Conservation (phyloP, 2,329 filamentous ascomycete genomes). For the Cercospora zeae-maydis region DNA sequence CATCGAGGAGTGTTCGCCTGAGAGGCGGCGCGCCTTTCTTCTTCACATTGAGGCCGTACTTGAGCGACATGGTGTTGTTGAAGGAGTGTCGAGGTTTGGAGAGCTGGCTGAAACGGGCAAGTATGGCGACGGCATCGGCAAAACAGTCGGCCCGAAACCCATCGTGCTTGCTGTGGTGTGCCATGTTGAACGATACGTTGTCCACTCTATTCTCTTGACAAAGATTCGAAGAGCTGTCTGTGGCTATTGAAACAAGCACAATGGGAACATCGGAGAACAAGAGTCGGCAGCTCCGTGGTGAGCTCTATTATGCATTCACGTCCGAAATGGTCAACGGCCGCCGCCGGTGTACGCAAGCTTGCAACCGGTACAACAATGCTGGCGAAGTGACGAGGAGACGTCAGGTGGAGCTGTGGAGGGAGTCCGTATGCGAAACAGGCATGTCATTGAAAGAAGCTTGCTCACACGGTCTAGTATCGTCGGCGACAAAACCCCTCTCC, state of each 20-base stretch:
- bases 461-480: constrained; percentile 52
- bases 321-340: constrained; percentile 65
- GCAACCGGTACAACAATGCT: constrained; percentile 60
- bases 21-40: constrained; percentile 27
- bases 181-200: background rate
- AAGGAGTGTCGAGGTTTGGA: background rate
- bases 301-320: constrained; percentile 71
- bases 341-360: constrained; percentile 60
- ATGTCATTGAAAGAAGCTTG: background rate
- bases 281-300: constrained; percentile 33
- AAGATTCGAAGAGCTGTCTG: background rate
- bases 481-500: constrained; percentile 60
- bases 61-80: constrained; percentile 34
- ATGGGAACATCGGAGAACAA: constrained; percentile 35
- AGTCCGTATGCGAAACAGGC: constrained; percentile 40
- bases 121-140: constrained; percentile 3
- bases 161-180: background rate
- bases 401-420: constrained; percentile 65
- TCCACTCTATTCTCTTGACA: background rate
- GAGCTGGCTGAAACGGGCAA: background rate
- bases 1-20: constrained; percentile 22
- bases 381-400: constrained; percentile 56
- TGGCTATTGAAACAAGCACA: background rate
- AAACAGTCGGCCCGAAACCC: background rate
- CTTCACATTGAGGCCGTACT: constrained; percentile 38